A percentile compares a stretch with the other conserved stretches of the same genome.
Evolutionary conservation across 2,329 filamentous ascomycete species (phyloP).

Genomic region (Trichoderma polysporum): DNA sequence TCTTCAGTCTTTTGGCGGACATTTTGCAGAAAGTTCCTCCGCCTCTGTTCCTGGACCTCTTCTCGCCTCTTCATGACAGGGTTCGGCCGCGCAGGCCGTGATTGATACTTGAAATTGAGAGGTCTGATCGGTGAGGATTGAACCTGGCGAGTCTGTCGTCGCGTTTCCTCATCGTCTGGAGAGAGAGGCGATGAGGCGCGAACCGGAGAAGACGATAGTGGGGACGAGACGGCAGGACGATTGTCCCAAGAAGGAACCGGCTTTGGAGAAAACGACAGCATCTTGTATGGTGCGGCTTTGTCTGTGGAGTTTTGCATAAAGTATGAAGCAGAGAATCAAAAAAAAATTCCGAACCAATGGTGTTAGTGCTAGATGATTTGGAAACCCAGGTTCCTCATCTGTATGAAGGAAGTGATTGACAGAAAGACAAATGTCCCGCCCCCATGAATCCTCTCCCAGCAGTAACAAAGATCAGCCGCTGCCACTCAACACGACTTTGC

Average conservation of each 20-base stretch:
- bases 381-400: too few relatives aligned
- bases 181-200: slow-evolving; percentile 52
- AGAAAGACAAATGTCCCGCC: not conserved
- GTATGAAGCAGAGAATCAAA: not conserved
- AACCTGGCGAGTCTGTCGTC: slow-evolving; percentile 39
- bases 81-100: slow-evolving; percentile 59
- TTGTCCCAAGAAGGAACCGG: slow-evolving; percentile 47
- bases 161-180: slow-evolving; percentile 43
- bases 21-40: slow-evolving; percentile 68
- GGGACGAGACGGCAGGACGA: slow-evolving; percentile 52
- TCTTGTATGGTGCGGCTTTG: slow-evolving; percentile 30
- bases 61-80: slow-evolving; percentile 62
- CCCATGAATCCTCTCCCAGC: not conserved
- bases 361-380: not conserved
- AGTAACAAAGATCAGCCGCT: not conserved
- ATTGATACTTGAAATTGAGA: slow-evolving; percentile 50
- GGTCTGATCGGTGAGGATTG: slow-evolving; percentile 48
- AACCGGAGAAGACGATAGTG: slow-evolving; percentile 59
- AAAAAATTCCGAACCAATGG: not conserved
- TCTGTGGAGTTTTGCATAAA: slow-evolving; percentile 38
- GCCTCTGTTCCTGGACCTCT: slow-evolving; percentile 61
- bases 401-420: too few relatives aligned
- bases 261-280: slow-evolving; percentile 45
- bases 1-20: slow-evolving; percentile 62
- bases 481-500: slow-evolving; percentile 6